Evolutionary conservation across 768 basidiomycete species (phyloP).

Genomic region (Lactifluus piperatus): DNA sequence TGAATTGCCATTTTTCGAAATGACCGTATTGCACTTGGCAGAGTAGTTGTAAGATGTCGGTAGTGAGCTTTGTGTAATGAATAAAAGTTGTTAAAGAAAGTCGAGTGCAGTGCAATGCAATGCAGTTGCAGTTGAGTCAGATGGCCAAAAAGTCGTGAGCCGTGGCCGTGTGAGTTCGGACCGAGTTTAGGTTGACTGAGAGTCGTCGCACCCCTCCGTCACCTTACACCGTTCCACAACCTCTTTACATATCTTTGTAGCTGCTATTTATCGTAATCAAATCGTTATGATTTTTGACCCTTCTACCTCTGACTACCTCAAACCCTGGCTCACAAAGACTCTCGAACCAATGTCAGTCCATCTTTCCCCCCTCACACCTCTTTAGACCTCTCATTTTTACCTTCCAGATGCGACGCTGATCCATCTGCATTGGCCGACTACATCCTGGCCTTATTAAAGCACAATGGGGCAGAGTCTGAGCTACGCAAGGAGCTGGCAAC

Average conservation of each 20-base stretch:
- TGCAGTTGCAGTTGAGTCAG: no score
- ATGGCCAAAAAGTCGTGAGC: neutral
- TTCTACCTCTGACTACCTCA: slow-evolving; percentile 56
- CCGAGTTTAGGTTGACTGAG: neutral
- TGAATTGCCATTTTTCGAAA: neutral
- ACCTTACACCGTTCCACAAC: neutral
- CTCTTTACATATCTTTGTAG: neutral
- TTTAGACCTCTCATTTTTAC: slow-evolving; percentile 6
- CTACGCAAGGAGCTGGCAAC: slow-evolving; percentile 68
- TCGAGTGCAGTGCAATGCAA: no score
- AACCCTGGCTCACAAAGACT: slow-evolving; percentile 80
- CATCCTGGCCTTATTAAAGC: slow-evolving; percentile 86
- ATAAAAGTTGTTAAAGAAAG: neutral
- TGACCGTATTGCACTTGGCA: no score
- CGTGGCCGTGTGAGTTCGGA: neutral
- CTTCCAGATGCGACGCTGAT: slow-evolving; percentile 85
- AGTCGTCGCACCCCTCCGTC: neutral
- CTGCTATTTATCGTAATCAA: neutral
- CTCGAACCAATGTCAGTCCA: slow-evolving; percentile 79
- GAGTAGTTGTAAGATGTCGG: no score
- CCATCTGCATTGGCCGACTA: slow-evolving; percentile 91
- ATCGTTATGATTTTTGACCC: slow-evolving; percentile 59
- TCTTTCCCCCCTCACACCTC: slow-evolving; percentile 11
- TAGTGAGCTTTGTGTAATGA: neutral
- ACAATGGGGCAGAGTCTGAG: slow-evolving; percentile 74